phyloP scores from a whole-genome alignment of 805 yeast species.

The Saccharomycopsis malanga region DNA sequence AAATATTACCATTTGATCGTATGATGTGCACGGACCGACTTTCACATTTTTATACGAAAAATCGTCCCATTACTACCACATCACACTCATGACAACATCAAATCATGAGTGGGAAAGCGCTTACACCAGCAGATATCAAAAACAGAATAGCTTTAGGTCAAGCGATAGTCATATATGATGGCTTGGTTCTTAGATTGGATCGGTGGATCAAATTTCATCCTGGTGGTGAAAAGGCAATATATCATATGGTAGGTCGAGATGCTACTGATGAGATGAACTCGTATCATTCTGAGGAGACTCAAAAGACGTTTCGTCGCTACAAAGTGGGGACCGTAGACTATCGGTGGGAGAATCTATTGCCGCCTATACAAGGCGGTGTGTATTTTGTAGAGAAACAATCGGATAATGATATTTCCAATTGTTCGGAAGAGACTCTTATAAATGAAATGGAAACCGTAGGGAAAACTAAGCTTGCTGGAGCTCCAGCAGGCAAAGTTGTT shows the following conservation, averaged over 20 bases:
- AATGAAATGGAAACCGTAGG: neutral
- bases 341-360: slow-evolving; percentile 68
- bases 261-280: slow-evolving; percentile 89
- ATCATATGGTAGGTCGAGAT: slow-evolving; percentile 81
- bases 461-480: slow-evolving; percentile 32
- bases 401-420: neutral
- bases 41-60: too few relatives aligned
- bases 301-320: slow-evolving; percentile 45
- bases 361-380: slow-evolving; percentile 82
- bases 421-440: neutral
- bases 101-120: too few relatives aligned
- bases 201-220: slow-evolving; percentile 73
- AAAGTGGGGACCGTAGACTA: slow-evolving; percentile 57
- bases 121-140: slow-evolving; percentile 43
- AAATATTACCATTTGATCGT: too few relatives aligned
- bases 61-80: too few relatives aligned
- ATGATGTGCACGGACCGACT: too few relatives aligned
- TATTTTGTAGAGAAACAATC: slow-evolving; percentile 30
- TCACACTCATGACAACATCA: too few relatives aligned
- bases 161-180: slow-evolving; percentile 59
- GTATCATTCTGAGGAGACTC: slow-evolving; percentile 62
- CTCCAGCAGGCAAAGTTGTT: slow-evolving; percentile 34
- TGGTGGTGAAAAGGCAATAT: slow-evolving; percentile 81
- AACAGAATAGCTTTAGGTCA: slow-evolving; percentile 60
- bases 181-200: slow-evolving; percentile 56